phyloP scores from a whole-genome alignment of 306 rosid genomes.

The Gastrolobium bilobum region DNA sequence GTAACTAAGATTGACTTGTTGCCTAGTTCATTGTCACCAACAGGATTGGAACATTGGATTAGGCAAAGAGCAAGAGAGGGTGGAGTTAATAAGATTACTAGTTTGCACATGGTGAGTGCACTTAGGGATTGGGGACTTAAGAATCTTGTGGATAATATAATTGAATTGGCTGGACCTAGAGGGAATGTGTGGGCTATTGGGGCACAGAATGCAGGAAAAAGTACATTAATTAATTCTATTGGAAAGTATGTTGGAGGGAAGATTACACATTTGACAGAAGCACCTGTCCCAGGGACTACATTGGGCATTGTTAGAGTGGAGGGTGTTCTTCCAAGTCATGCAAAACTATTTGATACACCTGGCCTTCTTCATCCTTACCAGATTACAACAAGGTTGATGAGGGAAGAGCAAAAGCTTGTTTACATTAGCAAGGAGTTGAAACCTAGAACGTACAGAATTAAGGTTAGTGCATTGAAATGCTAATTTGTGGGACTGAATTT shows the following conservation, averaged over 20 bases:
- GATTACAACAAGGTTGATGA: constrained; percentile 79
- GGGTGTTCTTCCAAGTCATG: constrained; percentile 84
- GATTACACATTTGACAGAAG: constrained; percentile 83
- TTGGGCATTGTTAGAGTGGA: constrained; percentile 94
- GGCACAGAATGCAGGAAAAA: constrained; percentile 97
- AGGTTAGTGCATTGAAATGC: constrained; percentile 62
- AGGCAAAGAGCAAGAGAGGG: constrained; percentile 94
- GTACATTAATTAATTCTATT: constrained; percentile 82
- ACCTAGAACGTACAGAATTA: constrained; percentile 92
- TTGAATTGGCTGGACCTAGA: constrained; percentile 77
- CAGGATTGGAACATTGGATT: constrained; percentile 85
- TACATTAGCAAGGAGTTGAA: constrained; percentile 87
- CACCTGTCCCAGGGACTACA: constrained; percentile 96
- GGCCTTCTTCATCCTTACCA: constrained; percentile 94
- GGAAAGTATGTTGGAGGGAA: constrained; percentile 75
- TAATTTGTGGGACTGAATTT: constrained; percentile 32
- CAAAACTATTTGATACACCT: constrained; percentile 92
- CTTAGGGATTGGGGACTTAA: constrained; percentile 88
- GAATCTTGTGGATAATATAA: constrained; percentile 77
- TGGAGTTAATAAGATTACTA: constrained; percentile 79
- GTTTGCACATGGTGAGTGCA: constrained; percentile 93
- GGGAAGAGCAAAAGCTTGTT: constrained; percentile 93
- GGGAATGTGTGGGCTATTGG: constrained; percentile 97
- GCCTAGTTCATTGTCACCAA: constrained; percentile 84
- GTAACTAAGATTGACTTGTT: constrained; percentile 82